A percentile compares a stretch with the other conserved stretches of the same genome.
These are phyloP conservation scores for Sanghuangporus baumii DNA, from an alignment of 1,284 basidiomycete species.

Conservation along the genomic window DNA sequence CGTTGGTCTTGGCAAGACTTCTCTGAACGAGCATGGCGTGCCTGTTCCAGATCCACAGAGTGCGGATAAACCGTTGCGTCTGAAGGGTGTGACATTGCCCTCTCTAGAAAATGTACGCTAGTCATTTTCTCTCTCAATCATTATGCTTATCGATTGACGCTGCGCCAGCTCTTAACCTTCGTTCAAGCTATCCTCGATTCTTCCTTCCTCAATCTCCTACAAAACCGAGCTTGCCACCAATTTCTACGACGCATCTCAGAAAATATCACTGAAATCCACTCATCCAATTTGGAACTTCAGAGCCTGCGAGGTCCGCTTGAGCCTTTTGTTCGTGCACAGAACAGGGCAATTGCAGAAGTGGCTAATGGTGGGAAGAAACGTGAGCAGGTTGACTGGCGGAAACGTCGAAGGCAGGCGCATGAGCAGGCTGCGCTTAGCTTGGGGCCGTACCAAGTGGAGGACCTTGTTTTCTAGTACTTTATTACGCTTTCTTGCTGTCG, in stretches of 20 bases:
- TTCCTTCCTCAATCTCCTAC: slow-evolving; percentile 57
- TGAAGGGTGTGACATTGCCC: slow-evolving; percentile 31
- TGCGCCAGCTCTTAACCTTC: slow-evolving; percentile 47
- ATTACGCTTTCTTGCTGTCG: not conserved
- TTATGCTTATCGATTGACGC: not conserved
- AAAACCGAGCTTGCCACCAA: slow-evolving; percentile 49
- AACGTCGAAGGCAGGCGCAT: slow-evolving; percentile 44
- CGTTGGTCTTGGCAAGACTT: slow-evolving; percentile 32
- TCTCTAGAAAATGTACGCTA: slow-evolving; percentile 45
- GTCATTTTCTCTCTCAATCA: not conserved
- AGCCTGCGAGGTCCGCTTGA: slow-evolving; percentile 54
- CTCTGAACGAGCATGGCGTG: slow-evolving; percentile 26
- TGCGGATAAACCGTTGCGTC: slow-evolving; percentile 7
- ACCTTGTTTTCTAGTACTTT: slow-evolving; percentile 45
- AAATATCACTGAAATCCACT: slow-evolving; percentile 49
- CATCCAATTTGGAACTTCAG: slow-evolving; percentile 42
- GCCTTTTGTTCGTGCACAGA: slow-evolving; percentile 50
- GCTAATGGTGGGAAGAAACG: slow-evolving; percentile 31
- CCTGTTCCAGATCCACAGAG: slow-evolving; percentile 17
- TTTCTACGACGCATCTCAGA: slow-evolving; percentile 43
- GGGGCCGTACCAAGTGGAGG: slow-evolving; percentile 66
- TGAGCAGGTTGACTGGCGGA: slow-evolving; percentile 47
- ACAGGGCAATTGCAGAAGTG: slow-evolving; percentile 32
- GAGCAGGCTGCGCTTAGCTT: slow-evolving; percentile 49
- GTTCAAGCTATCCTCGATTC: slow-evolving; percentile 61